Conservation (phyloP, 257 asterid genomes). For the Solanum virginianum region DNA sequence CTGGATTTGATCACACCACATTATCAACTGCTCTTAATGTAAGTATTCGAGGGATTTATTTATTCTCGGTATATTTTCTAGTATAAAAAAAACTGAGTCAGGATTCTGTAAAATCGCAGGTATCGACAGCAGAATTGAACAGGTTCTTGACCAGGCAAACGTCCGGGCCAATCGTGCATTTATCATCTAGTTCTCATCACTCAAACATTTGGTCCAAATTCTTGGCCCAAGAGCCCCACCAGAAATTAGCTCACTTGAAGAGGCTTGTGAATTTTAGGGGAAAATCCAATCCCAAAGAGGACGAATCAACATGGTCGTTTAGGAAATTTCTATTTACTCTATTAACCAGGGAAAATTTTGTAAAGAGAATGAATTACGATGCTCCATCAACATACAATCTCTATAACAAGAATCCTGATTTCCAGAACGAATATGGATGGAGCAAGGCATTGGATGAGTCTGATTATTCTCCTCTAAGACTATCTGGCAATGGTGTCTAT, state of each 20-base stretch:
- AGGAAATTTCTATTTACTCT: slow-evolving; percentile 34
- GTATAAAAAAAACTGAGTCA: background rate
- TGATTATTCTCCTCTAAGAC: slow-evolving; percentile 46
- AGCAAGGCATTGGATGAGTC: slow-evolving; percentile 51
- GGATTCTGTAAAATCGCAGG: slow-evolving; percentile 17
- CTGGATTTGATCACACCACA: slow-evolving; percentile 48
- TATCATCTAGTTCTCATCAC: slow-evolving; percentile 16
- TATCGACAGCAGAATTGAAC: slow-evolving; percentile 29
- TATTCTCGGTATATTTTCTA: background rate
- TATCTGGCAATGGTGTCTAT: slow-evolving; percentile 44
- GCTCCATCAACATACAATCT: slow-evolving; percentile 59
- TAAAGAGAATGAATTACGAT: background rate
- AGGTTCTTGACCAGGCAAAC: slow-evolving; percentile 28
- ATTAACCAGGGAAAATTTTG: background rate
- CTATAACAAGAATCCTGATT: slow-evolving; percentile 40
- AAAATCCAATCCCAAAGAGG: background rate
- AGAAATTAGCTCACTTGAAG: slow-evolving; percentile 36
- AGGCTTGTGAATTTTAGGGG: slow-evolving; percentile 14
- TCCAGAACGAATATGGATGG: slow-evolving; percentile 61
- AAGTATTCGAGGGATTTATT: slow-evolving; percentile 2
- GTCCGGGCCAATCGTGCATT: slow-evolving; percentile 45
- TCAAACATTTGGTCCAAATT: slow-evolving; percentile 43
- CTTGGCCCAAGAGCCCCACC: slow-evolving; percentile 25
- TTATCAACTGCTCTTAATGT: slow-evolving; percentile 53
- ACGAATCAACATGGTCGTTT: slow-evolving; percentile 34